Conservation (phyloP, 2,329 filamentous ascomycete species). For the Colletotrichum liriopes region DNA sequence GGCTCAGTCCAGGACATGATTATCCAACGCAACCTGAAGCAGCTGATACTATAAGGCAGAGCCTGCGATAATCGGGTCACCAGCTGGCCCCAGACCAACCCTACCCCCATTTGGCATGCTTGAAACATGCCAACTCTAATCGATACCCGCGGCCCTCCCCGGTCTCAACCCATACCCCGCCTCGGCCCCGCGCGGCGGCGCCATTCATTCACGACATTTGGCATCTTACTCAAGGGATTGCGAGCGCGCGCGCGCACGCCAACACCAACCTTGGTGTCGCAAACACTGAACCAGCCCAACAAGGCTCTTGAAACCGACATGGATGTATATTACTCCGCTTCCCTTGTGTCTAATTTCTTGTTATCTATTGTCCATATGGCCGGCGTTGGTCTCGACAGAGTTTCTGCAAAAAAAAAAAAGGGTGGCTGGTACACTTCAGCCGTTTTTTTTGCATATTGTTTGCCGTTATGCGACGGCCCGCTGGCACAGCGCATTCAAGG, state of each 20-base stretch:
- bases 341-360: constrained; percentile 37
- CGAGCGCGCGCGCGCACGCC: neutral
- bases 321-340: constrained; percentile 37
- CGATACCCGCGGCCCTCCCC: constrained; percentile 37
- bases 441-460: constrained; percentile 23
- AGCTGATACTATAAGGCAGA: constrained; percentile 76
- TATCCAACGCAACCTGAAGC: constrained; percentile 86
- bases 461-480: neutral
- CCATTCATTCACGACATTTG: constrained; percentile 13
- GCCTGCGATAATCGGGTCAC: constrained; percentile 24
- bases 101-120: constrained; percentile 8
- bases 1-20: constrained; percentile 90
- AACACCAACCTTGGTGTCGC: neutral
- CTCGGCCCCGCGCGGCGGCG: constrained; percentile 17
- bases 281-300: neutral
- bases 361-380: constrained; percentile 41
- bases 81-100: constrained; percentile 2
- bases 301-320: constrained; percentile 9
- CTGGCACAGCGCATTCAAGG: constrained; percentile 1
- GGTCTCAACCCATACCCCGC: constrained; percentile 9
- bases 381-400: constrained; percentile 32
- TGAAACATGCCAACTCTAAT: constrained; percentile 34
- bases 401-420: constrained; percentile 3
- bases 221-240: neutral
- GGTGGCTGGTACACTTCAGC: constrained; percentile 12